Conservation (phyloP, 805 yeast genomes). For the Schwanniomyces occidentalis region DNA sequence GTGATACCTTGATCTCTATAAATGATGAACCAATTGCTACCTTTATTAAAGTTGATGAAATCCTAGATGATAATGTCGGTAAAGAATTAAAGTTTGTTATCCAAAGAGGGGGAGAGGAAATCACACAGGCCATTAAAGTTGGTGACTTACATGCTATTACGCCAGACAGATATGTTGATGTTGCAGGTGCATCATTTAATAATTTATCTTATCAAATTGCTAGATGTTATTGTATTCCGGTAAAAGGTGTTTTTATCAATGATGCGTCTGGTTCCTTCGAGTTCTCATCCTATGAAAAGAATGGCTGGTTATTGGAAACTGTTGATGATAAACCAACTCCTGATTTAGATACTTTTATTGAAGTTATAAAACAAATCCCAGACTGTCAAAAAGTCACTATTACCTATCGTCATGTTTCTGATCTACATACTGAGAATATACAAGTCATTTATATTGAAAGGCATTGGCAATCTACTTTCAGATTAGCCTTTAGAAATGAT, state of each 20-base stretch:
- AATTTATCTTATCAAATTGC: slow-evolving; percentile 88
- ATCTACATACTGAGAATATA: slow-evolving; percentile 70
- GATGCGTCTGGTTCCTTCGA: slow-evolving; percentile 78
- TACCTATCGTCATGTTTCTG: slow-evolving; percentile 74
- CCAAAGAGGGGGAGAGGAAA: slow-evolving; percentile 72
- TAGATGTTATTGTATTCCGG: slow-evolving; percentile 79
- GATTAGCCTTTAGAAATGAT: slow-evolving; percentile 64
- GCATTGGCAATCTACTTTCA: slow-evolving; percentile 78
- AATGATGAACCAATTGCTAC: slow-evolving; percentile 64
- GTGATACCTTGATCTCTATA: slow-evolving; percentile 78
- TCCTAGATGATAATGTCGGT: slow-evolving; percentile 72
- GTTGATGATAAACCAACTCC: slow-evolving; percentile 74
- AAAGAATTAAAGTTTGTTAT: slow-evolving; percentile 53
- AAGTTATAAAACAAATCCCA: slow-evolving; percentile 75
- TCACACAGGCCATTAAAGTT: slow-evolving; percentile 52
- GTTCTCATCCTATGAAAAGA: slow-evolving; percentile 54
- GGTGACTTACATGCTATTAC: slow-evolving; percentile 81
- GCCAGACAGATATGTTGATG: slow-evolving; percentile 77
- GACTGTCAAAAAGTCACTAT: slow-evolving; percentile 72
- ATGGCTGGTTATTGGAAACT: slow-evolving; percentile 81
- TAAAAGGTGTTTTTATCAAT: slow-evolving; percentile 77
- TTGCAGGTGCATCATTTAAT: slow-evolving; percentile 85
- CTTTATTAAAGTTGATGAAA: slow-evolving; percentile 79
- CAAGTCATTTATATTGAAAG: slow-evolving; percentile 75
- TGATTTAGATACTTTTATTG: slow-evolving; percentile 72